Base-by-base conservation (phyloP, 1,284 basidiomycete species). In the Irpex sp. region DNA sequence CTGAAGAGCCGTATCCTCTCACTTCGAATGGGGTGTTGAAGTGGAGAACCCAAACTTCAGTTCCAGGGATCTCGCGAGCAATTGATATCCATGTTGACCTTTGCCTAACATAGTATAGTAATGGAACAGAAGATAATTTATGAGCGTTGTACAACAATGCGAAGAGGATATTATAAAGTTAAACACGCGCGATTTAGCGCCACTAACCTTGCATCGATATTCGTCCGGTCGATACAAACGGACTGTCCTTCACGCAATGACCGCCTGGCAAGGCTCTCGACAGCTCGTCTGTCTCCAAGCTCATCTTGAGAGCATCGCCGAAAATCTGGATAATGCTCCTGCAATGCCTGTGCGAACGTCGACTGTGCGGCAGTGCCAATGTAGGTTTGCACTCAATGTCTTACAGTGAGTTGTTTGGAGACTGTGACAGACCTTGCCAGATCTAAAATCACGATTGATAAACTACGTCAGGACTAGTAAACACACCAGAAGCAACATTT, bases 21-120 rank as follows among this genome's bases (percentile, higher is more conserved):
- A 91, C 90, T 74, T 88, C 80, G 74, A 87, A 87, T 64, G 88
- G 87, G 5, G 84, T 88, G 70, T 90, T 85, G 68, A 91, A 89
- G 66, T 88, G 83, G 75, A 92, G 82, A 75, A 89, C 82, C 82
- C 87, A 89, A 61, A 86, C 76, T 60, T 75, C 73, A 64, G 83
- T 86, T 65, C 79, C 82, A 60, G 85, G 83, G 68, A 85, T 86
- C 70, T 85, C 82, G 67, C 76, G 81, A 6, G 88, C 88, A 67
- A 92, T 89, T 63, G 80, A 73, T 64, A 86, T 87, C 89, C 89
- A 92, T 68, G 89, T 79, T 36, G 81, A 79, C 63, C 89, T 78
- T 74, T 91, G 90, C 61, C 88, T 91, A 69, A 21, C 58, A 8
- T 57, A 58, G 31, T 11, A 44, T 11, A 11, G 40, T 44, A 7